Evolutionary conservation across 371 early-diverging fungal species (phyloP), one percentile per base, ranked within the genome.

Genomic region (Quaeritorhiza haematococci): DNA sequence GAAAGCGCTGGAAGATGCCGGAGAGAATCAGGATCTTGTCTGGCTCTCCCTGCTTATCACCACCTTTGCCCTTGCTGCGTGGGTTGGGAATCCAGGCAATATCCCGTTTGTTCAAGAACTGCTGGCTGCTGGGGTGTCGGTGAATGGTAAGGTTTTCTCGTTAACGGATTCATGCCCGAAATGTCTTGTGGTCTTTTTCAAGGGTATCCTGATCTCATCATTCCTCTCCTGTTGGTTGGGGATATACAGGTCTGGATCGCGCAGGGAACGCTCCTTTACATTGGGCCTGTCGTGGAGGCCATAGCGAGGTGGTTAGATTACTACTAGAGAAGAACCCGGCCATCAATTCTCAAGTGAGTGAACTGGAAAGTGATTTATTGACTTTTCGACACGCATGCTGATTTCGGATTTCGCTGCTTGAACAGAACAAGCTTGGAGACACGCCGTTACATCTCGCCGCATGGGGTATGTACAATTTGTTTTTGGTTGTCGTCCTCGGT

Each of bases 371-470:
- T 41, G 3, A 24, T 3, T 43, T 33, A n/a, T 30, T 23, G 3
- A 56, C 6, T 19, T n/a, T 6, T 6, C 47, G 28, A 0, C 32
- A 21, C 50, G 43, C n/a, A 24, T 13, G 24, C 19, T 29, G 2
- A 21, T 5, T 33, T 35, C 53, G 30, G 27, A 3, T 50, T 7
- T 32, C 33, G 51, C 51, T 33, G 23, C 5, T 5, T 46, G 45
- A 7, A 4, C 67, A 78, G 69, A 78, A 78, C 65, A 75, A 75
- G 62, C 59, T 78, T 21, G 79, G 79, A 0, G 79, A 78, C 56
- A 74, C 76, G 29, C 74, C 79, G 13, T 58, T 78, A 42, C 79
- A 78, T 63, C 49, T 63, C 15, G 75, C 74, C 1, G 71, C 76
- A 0, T 78, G 76, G 76, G 76, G 72, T 66, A 35, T 50, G 30